phyloP scores from a whole-genome alignment of 305 asterid species.

The Salvia sclarea region DNA sequence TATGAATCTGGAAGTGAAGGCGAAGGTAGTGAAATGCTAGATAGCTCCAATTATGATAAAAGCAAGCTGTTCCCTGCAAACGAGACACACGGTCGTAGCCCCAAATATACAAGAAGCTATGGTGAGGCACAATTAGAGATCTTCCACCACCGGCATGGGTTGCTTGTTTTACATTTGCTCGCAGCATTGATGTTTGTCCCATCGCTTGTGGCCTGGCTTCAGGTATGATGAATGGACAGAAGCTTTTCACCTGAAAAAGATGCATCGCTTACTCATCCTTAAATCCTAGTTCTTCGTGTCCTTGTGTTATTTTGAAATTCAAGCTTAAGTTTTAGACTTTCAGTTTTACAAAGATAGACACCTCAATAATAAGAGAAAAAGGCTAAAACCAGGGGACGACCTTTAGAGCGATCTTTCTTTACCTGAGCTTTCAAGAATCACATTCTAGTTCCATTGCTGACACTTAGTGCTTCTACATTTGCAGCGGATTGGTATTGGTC shows the following conservation, averaged over 20 bases:
- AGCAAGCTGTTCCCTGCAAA: slow-evolving; percentile 42
- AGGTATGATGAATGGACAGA: slow-evolving; percentile 52
- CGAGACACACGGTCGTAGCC: slow-evolving; percentile 49
- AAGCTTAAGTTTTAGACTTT: neutral
- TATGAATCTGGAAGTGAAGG: slow-evolving; percentile 46
- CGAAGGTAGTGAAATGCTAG: slow-evolving; percentile 35
- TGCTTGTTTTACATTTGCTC: slow-evolving; percentile 77
- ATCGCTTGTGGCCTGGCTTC: slow-evolving; percentile 88
- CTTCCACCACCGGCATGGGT: slow-evolving; percentile 88
- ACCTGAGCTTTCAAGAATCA: neutral
- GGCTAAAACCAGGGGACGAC: neutral
- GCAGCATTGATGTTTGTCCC: slow-evolving; percentile 84
- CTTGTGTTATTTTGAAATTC: neutral
- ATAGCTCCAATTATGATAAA: slow-evolving; percentile 42
- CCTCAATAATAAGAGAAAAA: neutral
- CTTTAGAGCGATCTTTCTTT: neutral
- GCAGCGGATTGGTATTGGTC: slow-evolving; percentile 71
- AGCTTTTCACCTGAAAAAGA: neutral
- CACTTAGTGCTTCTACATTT: slow-evolving; percentile 25
- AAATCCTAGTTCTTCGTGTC: neutral
- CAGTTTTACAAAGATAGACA: neutral
- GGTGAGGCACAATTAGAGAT: slow-evolving; percentile 79
- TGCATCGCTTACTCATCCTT: neutral
- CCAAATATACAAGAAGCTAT: slow-evolving; percentile 67
- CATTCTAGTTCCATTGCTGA: slow-evolving; percentile 20